Conservation (phyloP, 2,329 filamentous ascomycete genomes). For the Pestalotiopsis sp. region DNA sequence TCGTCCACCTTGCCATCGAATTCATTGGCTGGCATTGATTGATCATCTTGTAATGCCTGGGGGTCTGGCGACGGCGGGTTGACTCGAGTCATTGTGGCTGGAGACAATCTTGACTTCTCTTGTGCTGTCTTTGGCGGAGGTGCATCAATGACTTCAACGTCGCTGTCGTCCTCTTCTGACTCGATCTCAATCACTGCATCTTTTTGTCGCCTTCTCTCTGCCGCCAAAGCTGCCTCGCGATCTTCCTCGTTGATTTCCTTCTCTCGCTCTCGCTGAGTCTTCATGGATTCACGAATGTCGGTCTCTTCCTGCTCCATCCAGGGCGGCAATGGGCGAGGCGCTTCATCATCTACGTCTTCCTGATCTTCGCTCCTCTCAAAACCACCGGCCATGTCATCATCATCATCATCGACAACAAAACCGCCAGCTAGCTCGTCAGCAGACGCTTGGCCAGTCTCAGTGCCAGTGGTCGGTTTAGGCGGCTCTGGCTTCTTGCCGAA, state of each 20-base stretch:
- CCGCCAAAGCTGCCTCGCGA: constrained; percentile 57
- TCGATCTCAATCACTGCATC: constrained; percentile 63
- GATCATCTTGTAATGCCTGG: constrained; percentile 8
- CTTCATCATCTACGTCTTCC: constrained; percentile 33
- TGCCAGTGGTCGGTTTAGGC: constrained; percentile 5
- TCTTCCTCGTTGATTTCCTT: constrained; percentile 67
- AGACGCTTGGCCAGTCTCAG: background rate
- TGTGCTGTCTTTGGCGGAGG: constrained; percentile 38
- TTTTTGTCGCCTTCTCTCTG: constrained; percentile 47
- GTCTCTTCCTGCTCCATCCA: constrained; percentile 67
- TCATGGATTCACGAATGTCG: constrained; percentile 67
- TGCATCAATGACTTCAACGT: constrained; percentile 60
- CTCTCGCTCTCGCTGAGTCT: constrained; percentile 59
- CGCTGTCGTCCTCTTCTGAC: constrained; percentile 61
- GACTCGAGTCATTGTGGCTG: constrained; percentile 23
- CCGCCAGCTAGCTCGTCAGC: constrained; percentile 37
- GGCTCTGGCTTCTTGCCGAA: constrained; percentile 47
- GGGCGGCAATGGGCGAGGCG: constrained; percentile 68
- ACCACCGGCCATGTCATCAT: constrained; percentile 62
- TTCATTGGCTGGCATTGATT: background rate
- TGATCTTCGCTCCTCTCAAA: constrained; percentile 49
- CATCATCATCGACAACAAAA: constrained; percentile 48
- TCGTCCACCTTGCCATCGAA: background rate
- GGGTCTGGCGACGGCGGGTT: constrained; percentile 19
- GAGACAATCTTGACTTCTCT: constrained; percentile 20